These are phyloP conservation scores for Sporothrix inflata DNA, from an alignment of 2,329 filamentous ascomycete genomes.

Conservation along the genomic window DNA sequence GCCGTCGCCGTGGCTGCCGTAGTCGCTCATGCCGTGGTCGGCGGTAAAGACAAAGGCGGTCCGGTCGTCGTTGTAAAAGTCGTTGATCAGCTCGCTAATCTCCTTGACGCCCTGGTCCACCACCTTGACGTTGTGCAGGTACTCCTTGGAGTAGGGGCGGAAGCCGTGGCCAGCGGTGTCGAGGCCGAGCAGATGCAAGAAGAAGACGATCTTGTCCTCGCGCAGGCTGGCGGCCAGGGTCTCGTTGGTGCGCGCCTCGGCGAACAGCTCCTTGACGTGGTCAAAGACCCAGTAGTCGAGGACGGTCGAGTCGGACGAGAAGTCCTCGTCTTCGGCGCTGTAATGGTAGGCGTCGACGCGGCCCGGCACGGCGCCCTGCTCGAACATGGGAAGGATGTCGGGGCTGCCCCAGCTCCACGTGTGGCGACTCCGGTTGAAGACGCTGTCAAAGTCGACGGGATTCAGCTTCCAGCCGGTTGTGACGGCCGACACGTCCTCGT, in stretches of 20 bases:
- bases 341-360: conserved; percentile 88
- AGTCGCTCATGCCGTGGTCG: conserved; percentile 98
- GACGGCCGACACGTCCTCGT: conserved; percentile 96
- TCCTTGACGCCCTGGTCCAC: conserved; percentile 90
- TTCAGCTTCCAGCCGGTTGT: conserved; percentile 99
- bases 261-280: conserved; percentile 84
- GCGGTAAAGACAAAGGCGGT: conserved; percentile 97
- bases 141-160: conserved; percentile 93
- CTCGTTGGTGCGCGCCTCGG: conserved; percentile 74
- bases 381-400: conserved; percentile 97
- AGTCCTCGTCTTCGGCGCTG: conserved; percentile 84
- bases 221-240: conserved; percentile 73
- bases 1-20: conserved; percentile 97
- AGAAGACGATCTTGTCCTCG: conserved; percentile 90
- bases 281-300: conserved; percentile 97
- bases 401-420: conserved; percentile 99
- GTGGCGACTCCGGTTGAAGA: conserved; percentile 94
- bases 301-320: conserved; percentile 76
- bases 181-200: conserved; percentile 87
- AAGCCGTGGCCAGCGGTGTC: conserved; percentile 88
- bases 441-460: conserved; percentile 96
- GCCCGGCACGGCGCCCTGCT: conserved; percentile 85
- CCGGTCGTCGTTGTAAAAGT: conserved; percentile 82
- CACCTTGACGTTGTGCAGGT: conserved; percentile 89
- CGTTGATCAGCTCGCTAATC: conserved; percentile 76